Conservation (phyloP, 345 rosid genomes). For the Schrenkiella parvula region DNA sequence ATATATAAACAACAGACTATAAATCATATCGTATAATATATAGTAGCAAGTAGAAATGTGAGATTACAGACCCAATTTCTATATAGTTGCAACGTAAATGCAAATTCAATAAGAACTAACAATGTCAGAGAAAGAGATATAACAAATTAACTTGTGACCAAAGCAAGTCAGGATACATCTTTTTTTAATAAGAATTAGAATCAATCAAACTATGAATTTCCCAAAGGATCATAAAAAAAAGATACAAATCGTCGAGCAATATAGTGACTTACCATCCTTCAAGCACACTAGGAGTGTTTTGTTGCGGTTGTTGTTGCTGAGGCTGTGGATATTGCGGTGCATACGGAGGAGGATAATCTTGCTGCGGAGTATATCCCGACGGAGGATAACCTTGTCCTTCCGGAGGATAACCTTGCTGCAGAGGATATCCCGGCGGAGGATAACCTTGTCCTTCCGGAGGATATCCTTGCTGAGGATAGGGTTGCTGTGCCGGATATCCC, state of each 20-base stretch:
- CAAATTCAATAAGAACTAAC: not conserved
- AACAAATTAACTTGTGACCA: not conserved
- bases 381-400: conserved; percentile 24
- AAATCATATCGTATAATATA: not conserved
- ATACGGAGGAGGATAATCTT: conserved; percentile 60
- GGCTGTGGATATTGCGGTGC: conserved; percentile 64
- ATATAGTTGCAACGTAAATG: not conserved
- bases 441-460: conserved; percentile 5
- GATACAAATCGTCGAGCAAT: not conserved
- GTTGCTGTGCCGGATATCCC: conserved; percentile 36
- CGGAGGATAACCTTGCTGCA: conserved; percentile 11
- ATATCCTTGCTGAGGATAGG: conserved; percentile 43
- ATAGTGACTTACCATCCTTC: conserved; percentile 68
- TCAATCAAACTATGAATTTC: not conserved
- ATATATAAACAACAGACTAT: not conserved
- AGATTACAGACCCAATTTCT: not conserved
- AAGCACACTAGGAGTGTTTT: conserved; percentile 36
- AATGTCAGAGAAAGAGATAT: not conserved
- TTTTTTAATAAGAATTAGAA: not conserved
- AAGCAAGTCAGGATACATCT: not conserved
- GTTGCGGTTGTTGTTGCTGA: conserved; percentile 43
- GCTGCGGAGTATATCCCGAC: conserved; percentile 19
- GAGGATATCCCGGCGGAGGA: conserved; percentile 31
- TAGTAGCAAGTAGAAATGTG: not conserved
- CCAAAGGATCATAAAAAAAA: not conserved